Conservation (phyloP, 495 filamentous ascomycete species). For the Bombardia bombarda region DNA sequence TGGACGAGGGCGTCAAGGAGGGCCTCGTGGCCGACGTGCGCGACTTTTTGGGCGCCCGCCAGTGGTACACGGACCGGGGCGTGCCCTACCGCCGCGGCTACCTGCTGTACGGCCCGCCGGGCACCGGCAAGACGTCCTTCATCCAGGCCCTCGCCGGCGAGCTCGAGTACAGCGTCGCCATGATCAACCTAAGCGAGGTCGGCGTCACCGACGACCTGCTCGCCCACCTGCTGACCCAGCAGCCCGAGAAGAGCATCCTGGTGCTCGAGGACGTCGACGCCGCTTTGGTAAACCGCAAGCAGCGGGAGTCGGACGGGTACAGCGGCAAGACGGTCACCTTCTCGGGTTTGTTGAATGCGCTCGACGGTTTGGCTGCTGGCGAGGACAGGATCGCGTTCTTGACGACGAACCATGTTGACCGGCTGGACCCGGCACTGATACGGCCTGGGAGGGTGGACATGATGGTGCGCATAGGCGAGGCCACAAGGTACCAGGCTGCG, state of each 20-base stretch:
- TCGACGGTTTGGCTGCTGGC: constrained; percentile 91
- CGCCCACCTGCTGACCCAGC: constrained; percentile 77
- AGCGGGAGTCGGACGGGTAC: constrained; percentile 78
- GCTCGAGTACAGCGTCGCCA: constrained; percentile 87
- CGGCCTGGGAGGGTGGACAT: constrained; percentile 90
- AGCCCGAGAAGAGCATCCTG: constrained; percentile 78
- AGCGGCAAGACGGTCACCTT: constrained; percentile 88
- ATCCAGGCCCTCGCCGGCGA: constrained; percentile 91
- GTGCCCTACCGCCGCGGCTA: constrained; percentile 94
- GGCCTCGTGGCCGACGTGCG: constrained; percentile 74
- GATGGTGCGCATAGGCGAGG: constrained; percentile 82
- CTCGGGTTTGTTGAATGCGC: constrained; percentile 84
- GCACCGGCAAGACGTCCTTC: constrained; percentile 92
- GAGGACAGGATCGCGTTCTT: constrained; percentile 91
- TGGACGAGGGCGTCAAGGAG: constrained; percentile 81
- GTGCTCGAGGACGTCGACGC: constrained; percentile 93
- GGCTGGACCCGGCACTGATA: constrained; percentile 81
- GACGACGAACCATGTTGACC: constrained; percentile 89
- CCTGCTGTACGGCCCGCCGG: constrained; percentile 86
- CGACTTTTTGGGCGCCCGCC: constrained; percentile 68
- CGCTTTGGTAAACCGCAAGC: constrained; percentile 74
- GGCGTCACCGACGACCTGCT: constrained; percentile 90
- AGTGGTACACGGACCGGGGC: constrained; percentile 91
- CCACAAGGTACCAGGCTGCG: constrained; percentile 72
- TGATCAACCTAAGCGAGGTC: constrained; percentile 87